Percentiles rank a stretch among this genome's conserved stretches.
These are phyloP conservation scores for Hortaea sp. DNA, from an alignment of 2,329 filamentous ascomycete genomes.

Conservation along the genomic window DNA sequence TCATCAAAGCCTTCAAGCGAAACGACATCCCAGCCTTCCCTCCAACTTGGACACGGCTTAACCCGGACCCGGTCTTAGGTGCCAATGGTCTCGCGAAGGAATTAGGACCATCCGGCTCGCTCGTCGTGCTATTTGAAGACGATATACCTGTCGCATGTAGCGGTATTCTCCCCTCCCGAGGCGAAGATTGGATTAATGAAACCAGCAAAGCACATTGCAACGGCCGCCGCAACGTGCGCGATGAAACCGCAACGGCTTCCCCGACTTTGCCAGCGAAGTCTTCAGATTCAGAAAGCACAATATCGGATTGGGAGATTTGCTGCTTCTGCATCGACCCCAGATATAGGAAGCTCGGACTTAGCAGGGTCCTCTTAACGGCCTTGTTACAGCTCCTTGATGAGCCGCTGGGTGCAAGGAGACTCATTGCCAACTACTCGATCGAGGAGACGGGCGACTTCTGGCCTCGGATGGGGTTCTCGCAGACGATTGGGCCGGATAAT, in stretches of 20 bases:
- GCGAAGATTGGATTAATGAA: conserved; percentile 11
- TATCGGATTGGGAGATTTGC: conserved; percentile 16
- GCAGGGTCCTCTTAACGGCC: conserved; percentile 6
- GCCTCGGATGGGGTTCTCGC: conserved; percentile 12
- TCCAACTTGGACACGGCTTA: conserved; percentile 15
- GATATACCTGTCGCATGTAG: conserved; percentile 12
- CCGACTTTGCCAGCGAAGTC: conserved; percentile 1
- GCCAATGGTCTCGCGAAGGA: conserved; percentile 11
- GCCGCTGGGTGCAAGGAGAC: conserved; percentile 9
- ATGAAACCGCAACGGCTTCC: background rate
- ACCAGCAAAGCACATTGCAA: background rate
- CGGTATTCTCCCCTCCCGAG: conserved; percentile 13
- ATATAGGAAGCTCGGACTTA: conserved; percentile 10
- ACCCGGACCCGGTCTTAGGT: conserved; percentile 6
- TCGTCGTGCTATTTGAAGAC: conserved; percentile 9
- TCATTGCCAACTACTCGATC: conserved; percentile 12
- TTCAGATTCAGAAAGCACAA: background rate
- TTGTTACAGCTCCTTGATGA: conserved; percentile 4
- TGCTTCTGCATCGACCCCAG: conserved; percentile 17
- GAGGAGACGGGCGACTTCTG: conserved; percentile 16
- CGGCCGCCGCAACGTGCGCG: background rate
- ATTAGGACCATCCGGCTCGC: conserved; percentile 9
- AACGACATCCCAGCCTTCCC: conserved; percentile 14
- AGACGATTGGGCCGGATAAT: conserved; percentile 10
- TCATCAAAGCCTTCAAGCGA: conserved; percentile 10